Evolutionary conservation across 2,329 filamentous ascomycete genomes (phyloP), one percentile per base, ranked within the genome.

Genomic region (Mycosphaerella arachidis): DNA sequence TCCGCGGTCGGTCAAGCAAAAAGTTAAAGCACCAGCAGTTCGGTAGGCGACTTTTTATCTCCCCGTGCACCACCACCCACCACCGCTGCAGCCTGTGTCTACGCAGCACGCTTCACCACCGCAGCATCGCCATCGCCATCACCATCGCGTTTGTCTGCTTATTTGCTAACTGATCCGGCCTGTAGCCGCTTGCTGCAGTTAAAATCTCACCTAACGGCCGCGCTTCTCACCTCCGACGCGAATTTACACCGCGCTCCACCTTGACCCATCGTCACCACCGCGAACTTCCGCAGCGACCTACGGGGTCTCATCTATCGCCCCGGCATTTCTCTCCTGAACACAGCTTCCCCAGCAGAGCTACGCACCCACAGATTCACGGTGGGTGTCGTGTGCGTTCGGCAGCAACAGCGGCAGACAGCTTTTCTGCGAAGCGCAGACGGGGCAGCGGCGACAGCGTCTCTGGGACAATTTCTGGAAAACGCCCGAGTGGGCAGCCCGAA

Each of bases 401-500:
- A 50, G 57, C 40, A 43, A n/a, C 50, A 64, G 62, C 59, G 56
- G 55, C 59, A 60, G 55, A 40, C 50, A 60, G 51, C 30, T 60
- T 56, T 52, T 62, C 57, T n/a, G 51, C 48, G 30, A 16, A 37
- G 40, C 24, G 57, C 30, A 53, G 59, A 60, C 55, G 54, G 31
- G 20, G 40, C 35, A 63, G 61, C 43, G 55, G 60, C 61, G 56
- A 58, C 64, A 53, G 60, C 60, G 60, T 58, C 64, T 65, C 63
- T 62, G 66, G 65, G 65, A 55, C 52, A 66, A 60, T 64, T 60
- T 63, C 63, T 59, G 60, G 61, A 61, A 60, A 48, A 53, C 62
- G 65, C 65, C 65, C 65, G 60, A 56, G 48, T 61, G 65, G 63
- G 65, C 65, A 67, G 62, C 63, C 65, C 60, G 63, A 58, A 58